A percentile compares a stretch with the other conserved stretches of the same genome.
Conservation (phyloP, 2,329 filamentous ascomycete genomes). For the Bipolaris sorokiniana region DNA sequence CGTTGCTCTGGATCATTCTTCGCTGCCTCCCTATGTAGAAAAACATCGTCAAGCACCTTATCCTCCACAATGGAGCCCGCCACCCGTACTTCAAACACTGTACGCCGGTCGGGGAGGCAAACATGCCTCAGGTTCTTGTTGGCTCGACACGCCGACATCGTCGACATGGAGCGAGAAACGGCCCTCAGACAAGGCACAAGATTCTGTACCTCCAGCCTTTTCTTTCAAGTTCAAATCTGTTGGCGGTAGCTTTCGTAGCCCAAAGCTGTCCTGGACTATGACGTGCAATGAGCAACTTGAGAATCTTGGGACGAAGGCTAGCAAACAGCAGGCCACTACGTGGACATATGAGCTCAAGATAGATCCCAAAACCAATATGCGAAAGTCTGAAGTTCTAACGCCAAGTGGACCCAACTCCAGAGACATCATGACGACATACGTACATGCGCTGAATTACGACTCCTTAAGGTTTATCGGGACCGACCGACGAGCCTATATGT, state of each 20-base stretch:
- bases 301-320: conserved; percentile 2
- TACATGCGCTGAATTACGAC: conserved; percentile 43
- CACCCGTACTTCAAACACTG: conserved; percentile 29
- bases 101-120: conserved; percentile 24
- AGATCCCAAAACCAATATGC: conserved; percentile 27
- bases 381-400: conserved; percentile 35
- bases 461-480: conserved; percentile 39
- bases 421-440: conserved; percentile 36
- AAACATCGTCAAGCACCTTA: conserved; percentile 38
- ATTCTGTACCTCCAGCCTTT: conserved; percentile 23
- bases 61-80: conserved; percentile 40
- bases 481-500: conserved; percentile 37
- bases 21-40: conserved; percentile 36
- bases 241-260: conserved; percentile 34
- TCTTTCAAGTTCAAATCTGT: conserved; percentile 34
- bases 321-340: conserved; percentile 2
- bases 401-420: conserved; percentile 21
- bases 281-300: conserved; percentile 5
- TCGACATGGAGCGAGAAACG: conserved; percentile 32
- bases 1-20: conserved; percentile 14
- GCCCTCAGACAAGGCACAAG: conserved; percentile 19
- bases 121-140: conserved; percentile 23
- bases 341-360: conserved; percentile 41
- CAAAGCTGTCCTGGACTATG: conserved; percentile 40
- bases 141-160: conserved; percentile 34